Evolutionary conservation across 192 early-diverging fungal genomes (phyloP).

Genomic region (Coemansia furcata): DNA sequence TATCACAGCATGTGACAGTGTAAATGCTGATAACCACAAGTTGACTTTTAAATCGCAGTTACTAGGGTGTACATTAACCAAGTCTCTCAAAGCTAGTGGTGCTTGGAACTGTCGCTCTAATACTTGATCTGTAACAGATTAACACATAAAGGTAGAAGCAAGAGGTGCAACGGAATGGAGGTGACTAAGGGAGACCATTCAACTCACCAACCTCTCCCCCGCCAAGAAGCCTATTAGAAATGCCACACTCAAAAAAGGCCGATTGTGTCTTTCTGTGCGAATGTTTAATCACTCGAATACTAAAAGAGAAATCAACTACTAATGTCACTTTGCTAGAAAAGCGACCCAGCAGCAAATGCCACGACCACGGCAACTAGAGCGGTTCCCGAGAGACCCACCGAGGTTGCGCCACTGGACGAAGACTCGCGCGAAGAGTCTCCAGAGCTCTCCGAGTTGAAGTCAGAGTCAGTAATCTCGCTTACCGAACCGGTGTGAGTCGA

Average conservation of each 20-base stretch:
- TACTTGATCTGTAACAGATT: too few species aligned
- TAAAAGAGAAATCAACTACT: neutral
- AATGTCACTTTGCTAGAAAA: neutral
- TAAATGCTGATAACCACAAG: too few species aligned
- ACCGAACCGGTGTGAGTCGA: neutral
- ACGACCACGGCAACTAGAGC: neutral
- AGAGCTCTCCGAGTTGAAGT: conserved; percentile 4
- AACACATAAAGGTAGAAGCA: neutral
- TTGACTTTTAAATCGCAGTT: too few species aligned
- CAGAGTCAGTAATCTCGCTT: conserved; percentile 4
- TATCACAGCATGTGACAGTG: too few species aligned
- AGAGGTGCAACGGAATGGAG: neutral
- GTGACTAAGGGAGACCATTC: neutral
- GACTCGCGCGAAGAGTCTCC: neutral
- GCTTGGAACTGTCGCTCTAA: too few species aligned
- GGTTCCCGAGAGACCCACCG: neutral
- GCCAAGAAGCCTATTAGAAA: too few species aligned
- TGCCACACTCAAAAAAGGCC: neutral
- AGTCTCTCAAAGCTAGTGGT: too few species aligned
- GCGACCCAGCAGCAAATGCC: conserved; percentile 12
- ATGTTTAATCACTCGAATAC: neutral
- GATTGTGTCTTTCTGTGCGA: neutral
- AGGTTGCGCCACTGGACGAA: neutral
- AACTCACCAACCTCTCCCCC: neutral
- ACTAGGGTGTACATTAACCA: too few species aligned